These are phyloP conservation scores for Entomortierella chlamydospora DNA, from an alignment of 192 early-diverging fungal genomes.

Conservation along the genomic window DNA sequence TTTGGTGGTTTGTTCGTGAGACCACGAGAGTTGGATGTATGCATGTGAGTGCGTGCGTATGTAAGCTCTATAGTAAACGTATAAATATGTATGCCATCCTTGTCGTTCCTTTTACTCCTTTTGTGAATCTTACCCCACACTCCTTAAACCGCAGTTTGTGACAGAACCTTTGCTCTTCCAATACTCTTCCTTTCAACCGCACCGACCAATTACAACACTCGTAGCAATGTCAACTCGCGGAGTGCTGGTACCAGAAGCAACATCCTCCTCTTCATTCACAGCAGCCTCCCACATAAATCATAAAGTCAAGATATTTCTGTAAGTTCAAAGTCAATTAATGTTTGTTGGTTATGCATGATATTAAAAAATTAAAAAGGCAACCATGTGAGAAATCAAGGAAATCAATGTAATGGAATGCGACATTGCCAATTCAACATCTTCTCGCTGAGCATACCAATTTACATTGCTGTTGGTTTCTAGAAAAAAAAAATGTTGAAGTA, in stretches of 20 bases:
- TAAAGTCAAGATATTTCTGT: constrained; percentile 53
- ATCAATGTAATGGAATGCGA: too few relatives aligned
- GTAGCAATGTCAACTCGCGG: not conserved
- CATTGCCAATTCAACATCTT: too few relatives aligned
- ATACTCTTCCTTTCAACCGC: not conserved
- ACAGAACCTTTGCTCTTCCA: not conserved
- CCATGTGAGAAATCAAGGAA: too few relatives aligned
- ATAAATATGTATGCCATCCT: not conserved
- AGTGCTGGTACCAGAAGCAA: not conserved
- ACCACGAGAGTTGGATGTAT: too few relatives aligned
- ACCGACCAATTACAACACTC: not conserved
- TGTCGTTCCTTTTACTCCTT: not conserved
- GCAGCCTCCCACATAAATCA: constrained; percentile 27
- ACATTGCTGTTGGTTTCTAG: not conserved
- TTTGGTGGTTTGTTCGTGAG: too few relatives aligned
- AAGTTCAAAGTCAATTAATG: not conserved
- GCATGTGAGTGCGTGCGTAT: too few relatives aligned
- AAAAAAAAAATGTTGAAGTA: too few relatives aligned
- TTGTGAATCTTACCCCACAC: not conserved
- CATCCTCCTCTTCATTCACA: not conserved
- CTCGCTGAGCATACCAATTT: not conserved
- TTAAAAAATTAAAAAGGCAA: too few relatives aligned
- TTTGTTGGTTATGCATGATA: too few relatives aligned
- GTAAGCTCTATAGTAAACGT: too few relatives aligned
- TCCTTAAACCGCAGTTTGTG: too few relatives aligned